Percentiles rank a stretch among this genome's conserved stretches.
Evolutionary conservation across 1,284 basidiomycete genomes (phyloP).

Genomic region (Rugiboletus extremiorientalis): DNA sequence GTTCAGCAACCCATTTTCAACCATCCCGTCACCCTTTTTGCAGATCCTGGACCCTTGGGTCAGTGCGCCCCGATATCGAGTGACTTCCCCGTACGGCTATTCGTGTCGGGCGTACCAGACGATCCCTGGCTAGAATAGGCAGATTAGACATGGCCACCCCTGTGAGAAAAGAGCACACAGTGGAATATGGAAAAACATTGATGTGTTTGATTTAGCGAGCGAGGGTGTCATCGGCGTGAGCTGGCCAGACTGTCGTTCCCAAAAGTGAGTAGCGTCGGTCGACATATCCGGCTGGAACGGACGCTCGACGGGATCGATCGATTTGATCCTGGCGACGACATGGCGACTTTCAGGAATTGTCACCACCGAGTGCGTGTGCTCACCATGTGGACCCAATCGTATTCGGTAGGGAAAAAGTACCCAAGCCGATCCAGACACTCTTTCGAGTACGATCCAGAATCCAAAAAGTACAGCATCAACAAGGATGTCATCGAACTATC

Average conservation of each 20-base stretch:
- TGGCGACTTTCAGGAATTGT: not conserved
- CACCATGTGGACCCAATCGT: slow-evolving; percentile 79
- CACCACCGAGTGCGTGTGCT: slow-evolving; percentile 3
- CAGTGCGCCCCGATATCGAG: slow-evolving; percentile 69
- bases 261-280: slow-evolving; percentile 65
- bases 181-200: slow-evolving; percentile 97
- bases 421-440: slow-evolving; percentile 60
- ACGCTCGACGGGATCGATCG: slow-evolving; percentile 66
- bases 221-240: slow-evolving; percentile 51
- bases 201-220: slow-evolving; percentile 86
- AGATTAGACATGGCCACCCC: not conserved
- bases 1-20: slow-evolving; percentile 73
- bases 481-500: slow-evolving; percentile 81
- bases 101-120: slow-evolving; percentile 56
- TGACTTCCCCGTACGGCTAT: slow-evolving; percentile 51
- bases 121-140: slow-evolving; percentile 54
- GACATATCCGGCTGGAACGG: slow-evolving; percentile 78
- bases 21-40: slow-evolving; percentile 81
- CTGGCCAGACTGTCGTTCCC: slow-evolving; percentile 57
- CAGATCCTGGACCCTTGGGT: slow-evolving; percentile 59
- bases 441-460: slow-evolving; percentile 79
- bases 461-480: slow-evolving; percentile 90
- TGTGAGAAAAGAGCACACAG: slow-evolving; percentile 55
- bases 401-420: slow-evolving; percentile 60
- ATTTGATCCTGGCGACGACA: slow-evolving; percentile 59